Conservation (phyloP, 2,329 filamentous ascomycete species). For the Colletotrichum magnum region DNA sequence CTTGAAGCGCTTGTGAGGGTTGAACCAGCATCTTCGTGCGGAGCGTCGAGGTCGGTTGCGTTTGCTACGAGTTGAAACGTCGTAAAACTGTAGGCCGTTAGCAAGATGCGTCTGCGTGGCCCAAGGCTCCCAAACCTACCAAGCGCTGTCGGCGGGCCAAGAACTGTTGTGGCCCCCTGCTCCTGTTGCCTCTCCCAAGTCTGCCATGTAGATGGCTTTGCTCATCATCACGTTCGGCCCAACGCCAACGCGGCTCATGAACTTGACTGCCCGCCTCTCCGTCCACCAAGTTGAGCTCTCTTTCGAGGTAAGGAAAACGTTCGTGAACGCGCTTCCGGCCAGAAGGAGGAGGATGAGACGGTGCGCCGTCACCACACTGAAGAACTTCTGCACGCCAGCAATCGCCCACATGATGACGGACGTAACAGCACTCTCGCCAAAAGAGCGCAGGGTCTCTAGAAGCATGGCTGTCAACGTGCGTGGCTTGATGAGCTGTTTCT, state of each 20-base stretch:
- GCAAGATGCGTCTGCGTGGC: neutral
- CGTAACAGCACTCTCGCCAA: constrained; percentile 81
- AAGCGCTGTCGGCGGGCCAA: constrained; percentile 64
- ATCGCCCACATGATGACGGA: constrained; percentile 85
- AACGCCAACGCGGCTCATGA: constrained; percentile 87
- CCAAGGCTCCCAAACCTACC: constrained; percentile 51
- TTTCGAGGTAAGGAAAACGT: constrained; percentile 81
- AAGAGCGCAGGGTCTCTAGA: constrained; percentile 79
- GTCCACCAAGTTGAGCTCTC: constrained; percentile 86
- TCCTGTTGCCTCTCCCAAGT: constrained; percentile 77
- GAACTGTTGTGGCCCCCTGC: constrained; percentile 48
- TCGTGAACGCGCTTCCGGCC: constrained; percentile 77
- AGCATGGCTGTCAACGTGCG: constrained; percentile 78
- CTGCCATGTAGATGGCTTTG: constrained; percentile 85
- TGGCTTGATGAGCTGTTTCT: constrained; percentile 72
- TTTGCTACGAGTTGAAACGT: constrained; percentile 74
- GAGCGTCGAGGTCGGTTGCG: constrained; percentile 69
- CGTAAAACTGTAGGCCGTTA: constrained; percentile 61
- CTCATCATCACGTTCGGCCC: constrained; percentile 85
- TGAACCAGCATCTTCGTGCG: constrained; percentile 67
- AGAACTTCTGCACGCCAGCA: constrained; percentile 74
- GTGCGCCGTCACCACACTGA: constrained; percentile 79
- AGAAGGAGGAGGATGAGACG: constrained; percentile 80
- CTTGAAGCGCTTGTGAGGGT: constrained; percentile 63
- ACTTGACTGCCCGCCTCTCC: constrained; percentile 83